A percentile compares a stretch with the other conserved stretches of the same genome.
Conservation (phyloP, 1,284 basidiomycete genomes). For the Trametes pubescens region DNA sequence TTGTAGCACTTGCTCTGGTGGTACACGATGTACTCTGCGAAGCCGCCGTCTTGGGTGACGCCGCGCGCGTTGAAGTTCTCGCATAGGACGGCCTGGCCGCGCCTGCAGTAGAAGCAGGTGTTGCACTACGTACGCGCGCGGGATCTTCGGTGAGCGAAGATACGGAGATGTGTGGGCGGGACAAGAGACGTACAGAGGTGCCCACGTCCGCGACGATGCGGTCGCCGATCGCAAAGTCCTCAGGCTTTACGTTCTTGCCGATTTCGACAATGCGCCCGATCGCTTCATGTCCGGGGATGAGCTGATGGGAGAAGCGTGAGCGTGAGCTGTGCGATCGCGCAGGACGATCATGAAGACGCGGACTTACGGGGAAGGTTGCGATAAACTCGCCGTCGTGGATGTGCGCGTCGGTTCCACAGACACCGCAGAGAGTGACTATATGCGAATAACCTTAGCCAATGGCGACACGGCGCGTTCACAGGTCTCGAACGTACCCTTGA, state of each 20-base stretch:
- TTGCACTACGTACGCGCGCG: constrained; percentile 48
- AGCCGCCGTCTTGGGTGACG: constrained; percentile 62
- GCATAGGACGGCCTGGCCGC: constrained; percentile 62
- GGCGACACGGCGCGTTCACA: not conserved
- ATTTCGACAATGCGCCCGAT: constrained; percentile 60
- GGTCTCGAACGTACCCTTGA: constrained; percentile 52
- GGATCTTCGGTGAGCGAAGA: constrained; percentile 20
- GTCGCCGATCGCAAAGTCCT: constrained; percentile 60
- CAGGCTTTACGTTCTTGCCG: constrained; percentile 58
- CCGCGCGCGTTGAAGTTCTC: constrained; percentile 64
- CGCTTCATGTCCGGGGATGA: constrained; percentile 68
- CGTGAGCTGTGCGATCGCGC: constrained; percentile 20
- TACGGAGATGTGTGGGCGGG: not conserved
- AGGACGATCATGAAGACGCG: constrained; percentile 19
- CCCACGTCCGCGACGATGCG: constrained; percentile 65
- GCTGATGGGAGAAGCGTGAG: constrained; percentile 38
- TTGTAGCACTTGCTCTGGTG: constrained; percentile 50
- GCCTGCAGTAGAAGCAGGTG: constrained; percentile 66
- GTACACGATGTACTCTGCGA: constrained; percentile 65
- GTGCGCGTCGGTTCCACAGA: constrained; percentile 59
- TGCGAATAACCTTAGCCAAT: constrained; percentile 10
- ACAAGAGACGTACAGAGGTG: constrained; percentile 45
- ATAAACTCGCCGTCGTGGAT: constrained; percentile 71
- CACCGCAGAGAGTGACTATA: constrained; percentile 43
- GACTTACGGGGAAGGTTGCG: constrained; percentile 57